These are phyloP conservation scores for Forsythia suspensa DNA, from an alignment of 257 asterid genomes.

Conservation along the genomic window DNA sequence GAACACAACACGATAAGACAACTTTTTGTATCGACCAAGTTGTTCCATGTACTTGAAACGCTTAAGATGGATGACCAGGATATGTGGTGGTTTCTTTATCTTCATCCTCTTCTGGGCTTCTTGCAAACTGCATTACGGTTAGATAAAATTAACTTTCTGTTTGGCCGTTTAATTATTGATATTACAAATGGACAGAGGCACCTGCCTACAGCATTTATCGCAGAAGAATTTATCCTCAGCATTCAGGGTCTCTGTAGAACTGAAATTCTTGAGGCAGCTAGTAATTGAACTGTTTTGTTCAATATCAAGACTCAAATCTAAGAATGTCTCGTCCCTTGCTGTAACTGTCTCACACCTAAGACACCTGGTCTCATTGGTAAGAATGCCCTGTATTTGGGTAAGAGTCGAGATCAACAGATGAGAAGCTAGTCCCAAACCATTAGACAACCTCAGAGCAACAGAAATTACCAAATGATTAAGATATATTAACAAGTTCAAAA, in stretches of 20 bases:
- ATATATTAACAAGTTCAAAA: not conserved
- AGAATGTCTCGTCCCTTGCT: conserved; percentile 88
- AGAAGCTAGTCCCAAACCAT: not conserved
- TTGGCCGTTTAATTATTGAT: not conserved
- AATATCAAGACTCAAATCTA: conserved; percentile 89
- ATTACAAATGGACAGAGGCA: not conserved
- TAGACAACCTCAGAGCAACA: not conserved
- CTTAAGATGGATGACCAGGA: conserved; percentile 78
- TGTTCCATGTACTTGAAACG: conserved; percentile 86
- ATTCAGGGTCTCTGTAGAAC: conserved; percentile 83
- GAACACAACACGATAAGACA: conserved; percentile 74
- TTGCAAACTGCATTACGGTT: conserved; percentile 55
- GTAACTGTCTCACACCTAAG: conserved; percentile 91
- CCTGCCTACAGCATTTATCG: conserved; percentile 56
- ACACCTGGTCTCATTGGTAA: conserved; percentile 88
- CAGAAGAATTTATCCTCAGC: conserved; percentile 52
- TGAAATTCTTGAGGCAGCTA: conserved; percentile 91
- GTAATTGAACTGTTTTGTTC: conserved; percentile 96
- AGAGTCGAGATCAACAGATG: conserved; percentile 18
- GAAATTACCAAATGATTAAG: not conserved
- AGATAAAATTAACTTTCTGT: conserved; percentile 11
- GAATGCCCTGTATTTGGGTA: conserved; percentile 62
- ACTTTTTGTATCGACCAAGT: conserved; percentile 63
- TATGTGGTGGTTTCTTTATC: conserved; percentile 71
- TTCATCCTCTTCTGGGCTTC: conserved; percentile 90